These are phyloP conservation scores for Xylaria sp. DNA, from an alignment of 495 filamentous ascomycete species.

Conservation along the genomic window DNA sequence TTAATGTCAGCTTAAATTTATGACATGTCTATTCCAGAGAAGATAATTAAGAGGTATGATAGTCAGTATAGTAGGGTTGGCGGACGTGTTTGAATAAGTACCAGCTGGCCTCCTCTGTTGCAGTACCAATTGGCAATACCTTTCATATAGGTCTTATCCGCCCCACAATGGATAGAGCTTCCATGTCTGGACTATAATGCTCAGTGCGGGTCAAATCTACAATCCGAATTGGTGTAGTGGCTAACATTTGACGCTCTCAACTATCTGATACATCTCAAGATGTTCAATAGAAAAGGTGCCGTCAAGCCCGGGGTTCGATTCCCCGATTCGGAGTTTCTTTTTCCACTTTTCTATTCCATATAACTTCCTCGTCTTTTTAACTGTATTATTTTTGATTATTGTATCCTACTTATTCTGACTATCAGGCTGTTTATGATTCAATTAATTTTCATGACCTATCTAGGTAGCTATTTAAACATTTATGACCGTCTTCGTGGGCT, in stretches of 20 bases:
- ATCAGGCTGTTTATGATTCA: too few species aligned
- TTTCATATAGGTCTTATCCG: too few species aligned
- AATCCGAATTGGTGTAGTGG: slow-evolving; percentile 48
- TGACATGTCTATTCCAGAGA: not conserved
- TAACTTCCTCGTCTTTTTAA: not conserved
- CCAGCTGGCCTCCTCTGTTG: too few species aligned
- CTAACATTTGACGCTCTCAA: slow-evolving; percentile 48
- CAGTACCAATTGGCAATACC: too few species aligned
- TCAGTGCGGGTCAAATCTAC: not conserved
- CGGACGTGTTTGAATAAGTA: too few species aligned
- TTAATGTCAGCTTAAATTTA: not conserved
- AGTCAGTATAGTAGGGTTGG: not conserved
- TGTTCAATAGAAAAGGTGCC: slow-evolving; percentile 5
- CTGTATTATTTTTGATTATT: not conserved
- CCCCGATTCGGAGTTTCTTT: slow-evolving; percentile 45
- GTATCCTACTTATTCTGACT: too few species aligned
- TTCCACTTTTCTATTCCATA: not conserved
- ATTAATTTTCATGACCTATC: too few species aligned
- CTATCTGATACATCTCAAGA: slow-evolving; percentile 7
- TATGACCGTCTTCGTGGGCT: too few species aligned
- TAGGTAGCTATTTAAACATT: too few species aligned
- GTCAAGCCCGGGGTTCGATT: slow-evolving; percentile 50
- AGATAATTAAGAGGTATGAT: too few species aligned
- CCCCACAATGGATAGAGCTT: too few species aligned
- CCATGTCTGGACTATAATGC: too few species aligned